A percentile compares a stretch with the other conserved stretches of the same genome.
Evolutionary conservation across 2,329 filamentous ascomycete species (phyloP).

Genomic region (Plenodomus tracheiphilus): DNA sequence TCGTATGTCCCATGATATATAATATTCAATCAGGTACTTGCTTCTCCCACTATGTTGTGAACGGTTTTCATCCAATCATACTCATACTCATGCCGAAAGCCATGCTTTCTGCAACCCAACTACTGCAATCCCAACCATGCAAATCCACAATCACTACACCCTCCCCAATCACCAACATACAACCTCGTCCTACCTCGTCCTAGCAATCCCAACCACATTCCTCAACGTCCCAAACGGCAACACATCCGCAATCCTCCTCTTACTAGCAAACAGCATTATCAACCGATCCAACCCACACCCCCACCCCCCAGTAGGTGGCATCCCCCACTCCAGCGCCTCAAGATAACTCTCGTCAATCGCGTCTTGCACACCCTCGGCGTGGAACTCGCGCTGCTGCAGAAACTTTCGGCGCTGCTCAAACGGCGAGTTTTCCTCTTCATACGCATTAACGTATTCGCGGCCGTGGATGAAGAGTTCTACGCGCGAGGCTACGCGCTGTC

Average conservation of each 20-base stretch:
- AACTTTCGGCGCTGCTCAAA: conserved; percentile 86
- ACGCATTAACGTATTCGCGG: conserved; percentile 90
- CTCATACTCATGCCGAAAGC: no score
- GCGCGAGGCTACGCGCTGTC: conserved; percentile 76
- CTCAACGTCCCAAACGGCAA: conserved; percentile 85
- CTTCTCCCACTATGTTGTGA: no score
- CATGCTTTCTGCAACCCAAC: no score
- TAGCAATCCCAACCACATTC: conserved; percentile 53
- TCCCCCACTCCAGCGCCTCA: conserved; percentile 79
- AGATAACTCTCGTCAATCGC: conserved; percentile 80
- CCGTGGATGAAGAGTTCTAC: conserved; percentile 82
- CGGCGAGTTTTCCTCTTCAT: conserved; percentile 96
- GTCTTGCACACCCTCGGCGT: conserved; percentile 37
- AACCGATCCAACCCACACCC: conserved; percentile 90
- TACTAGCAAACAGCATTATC: conserved; percentile 85
- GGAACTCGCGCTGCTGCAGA: conserved; percentile 56
- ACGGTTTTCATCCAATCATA: no score
- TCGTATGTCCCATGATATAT: no score
- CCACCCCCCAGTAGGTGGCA: conserved; percentile 97
- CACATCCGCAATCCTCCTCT: conserved; percentile 80
- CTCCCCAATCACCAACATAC: not conserved
- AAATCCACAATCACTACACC: not conserved
- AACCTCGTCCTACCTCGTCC: conserved; percentile 16
- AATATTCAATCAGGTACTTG: no score
- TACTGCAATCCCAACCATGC: no score